These are phyloP conservation scores for slime mould (Dictyostelium discoideum) DNA, from an alignment of 78 protist species.

Conservation along the genomic window DNA sequence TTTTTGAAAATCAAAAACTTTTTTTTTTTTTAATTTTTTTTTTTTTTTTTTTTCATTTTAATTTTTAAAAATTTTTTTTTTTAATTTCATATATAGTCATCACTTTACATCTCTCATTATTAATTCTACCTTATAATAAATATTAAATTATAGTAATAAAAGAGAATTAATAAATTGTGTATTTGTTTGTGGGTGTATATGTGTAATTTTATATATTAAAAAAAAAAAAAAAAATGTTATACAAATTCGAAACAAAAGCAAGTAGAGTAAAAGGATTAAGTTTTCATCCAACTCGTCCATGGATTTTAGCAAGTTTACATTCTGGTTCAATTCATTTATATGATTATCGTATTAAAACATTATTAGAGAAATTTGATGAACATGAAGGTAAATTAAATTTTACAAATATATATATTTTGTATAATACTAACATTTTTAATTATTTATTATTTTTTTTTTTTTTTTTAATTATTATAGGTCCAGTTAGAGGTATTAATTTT, in stretches of 20 bases:
- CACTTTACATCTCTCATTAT: neutral
- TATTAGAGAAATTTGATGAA: constrained; percentile 98
- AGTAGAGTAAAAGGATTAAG: constrained; percentile 95
- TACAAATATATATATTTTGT: no score
- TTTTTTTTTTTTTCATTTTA: no score
- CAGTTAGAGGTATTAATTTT: constrained; percentile 99
- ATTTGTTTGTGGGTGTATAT: neutral
- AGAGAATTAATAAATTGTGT: neutral
- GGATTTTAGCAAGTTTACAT: constrained; percentile 97
- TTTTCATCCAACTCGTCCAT: constrained; percentile 98
- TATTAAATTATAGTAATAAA: no score
- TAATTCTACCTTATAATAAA: neutral
- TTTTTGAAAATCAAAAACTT: neutral
- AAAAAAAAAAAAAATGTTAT: constrained; percentile 34
- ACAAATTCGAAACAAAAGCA: constrained; percentile 84
- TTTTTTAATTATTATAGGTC: constrained; percentile 85
- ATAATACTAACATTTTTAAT: no score
- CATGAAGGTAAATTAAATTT: constrained; percentile 98
- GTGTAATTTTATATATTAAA: neutral
- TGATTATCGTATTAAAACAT: constrained; percentile 98
- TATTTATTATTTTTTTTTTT: no score
- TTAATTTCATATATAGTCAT: neutral
- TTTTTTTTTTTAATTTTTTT: no score
- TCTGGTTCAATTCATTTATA: constrained; percentile 98
- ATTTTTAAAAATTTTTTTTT: no score